Percentiles rank a stretch among this genome's conserved stretches.
phyloP scores from a whole-genome alignment of 2,329 filamentous ascomycete genomes.

The Beauveria sp. region DNA sequence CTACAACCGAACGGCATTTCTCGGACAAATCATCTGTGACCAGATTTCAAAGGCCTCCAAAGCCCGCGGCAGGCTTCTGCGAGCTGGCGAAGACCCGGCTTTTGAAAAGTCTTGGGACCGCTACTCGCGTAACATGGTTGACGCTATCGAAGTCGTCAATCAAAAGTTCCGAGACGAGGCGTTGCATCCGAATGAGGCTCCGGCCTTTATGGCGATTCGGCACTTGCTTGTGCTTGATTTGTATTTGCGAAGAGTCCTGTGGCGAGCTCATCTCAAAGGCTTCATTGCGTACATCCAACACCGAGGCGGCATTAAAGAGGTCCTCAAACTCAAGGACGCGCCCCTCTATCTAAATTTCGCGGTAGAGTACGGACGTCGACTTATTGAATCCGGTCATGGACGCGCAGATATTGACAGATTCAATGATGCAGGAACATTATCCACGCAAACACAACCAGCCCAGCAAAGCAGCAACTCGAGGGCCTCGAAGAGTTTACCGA shows the following conservation, averaged over 20 bases:
- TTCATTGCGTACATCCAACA: neutral
- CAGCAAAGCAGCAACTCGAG: neutral
- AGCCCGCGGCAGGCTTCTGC: neutral
- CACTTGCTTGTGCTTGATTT: neutral
- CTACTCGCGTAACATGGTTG: neutral
- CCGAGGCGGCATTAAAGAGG: neutral
- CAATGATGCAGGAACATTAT: neutral
- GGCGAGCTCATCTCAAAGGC: neutral
- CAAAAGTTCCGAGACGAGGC: neutral
- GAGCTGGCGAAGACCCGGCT: neutral
- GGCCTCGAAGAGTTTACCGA: neutral
- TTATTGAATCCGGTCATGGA: too few species aligned
- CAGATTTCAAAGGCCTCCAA: slow-evolving; percentile 1
- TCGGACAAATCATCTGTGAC: slow-evolving; percentile 1
- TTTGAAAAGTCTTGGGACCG: neutral
- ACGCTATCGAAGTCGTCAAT: neutral
- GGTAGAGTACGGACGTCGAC: neutral
- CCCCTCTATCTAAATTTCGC: neutral
- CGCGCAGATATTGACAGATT: neutral
- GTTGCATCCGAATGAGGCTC: neutral
- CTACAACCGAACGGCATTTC: neutral
- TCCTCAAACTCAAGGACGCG: neutral
- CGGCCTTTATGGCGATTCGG: neutral
- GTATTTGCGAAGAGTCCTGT: neutral
- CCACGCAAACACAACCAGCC: neutral